Evolutionary conservation across 352 stramenopile genomes (phyloP).

Genomic region (Globisporangium lucens): DNA sequence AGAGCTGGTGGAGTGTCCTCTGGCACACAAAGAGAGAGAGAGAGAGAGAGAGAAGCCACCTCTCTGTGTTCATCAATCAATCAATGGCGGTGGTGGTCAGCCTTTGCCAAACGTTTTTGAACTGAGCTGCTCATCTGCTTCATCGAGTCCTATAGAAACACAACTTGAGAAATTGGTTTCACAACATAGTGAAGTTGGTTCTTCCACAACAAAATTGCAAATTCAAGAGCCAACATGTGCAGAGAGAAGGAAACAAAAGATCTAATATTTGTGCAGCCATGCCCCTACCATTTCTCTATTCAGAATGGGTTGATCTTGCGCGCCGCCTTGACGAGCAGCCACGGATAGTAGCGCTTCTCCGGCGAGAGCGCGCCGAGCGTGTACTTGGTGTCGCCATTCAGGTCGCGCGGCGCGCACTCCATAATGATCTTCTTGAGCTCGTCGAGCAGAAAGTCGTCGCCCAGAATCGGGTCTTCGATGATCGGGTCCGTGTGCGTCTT

Average conservation of each 20-base stretch:
- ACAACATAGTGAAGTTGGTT: too few relatives aligned
- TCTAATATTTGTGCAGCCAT: slow-evolving; percentile 6
- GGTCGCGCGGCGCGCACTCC: slow-evolving; percentile 34
- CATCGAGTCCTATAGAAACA: too few relatives aligned
- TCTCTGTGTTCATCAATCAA: too few relatives aligned
- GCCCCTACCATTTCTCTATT: background rate
- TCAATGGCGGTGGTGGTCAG: too few relatives aligned
- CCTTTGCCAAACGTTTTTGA: too few relatives aligned
- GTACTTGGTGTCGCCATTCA: slow-evolving; percentile 29
- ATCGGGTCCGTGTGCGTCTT: slow-evolving; percentile 93
- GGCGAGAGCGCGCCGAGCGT: slow-evolving; percentile 31
- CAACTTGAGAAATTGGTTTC: background rate
- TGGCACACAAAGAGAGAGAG: too few relatives aligned
- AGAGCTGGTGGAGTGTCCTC: too few relatives aligned
- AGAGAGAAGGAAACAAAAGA: background rate
- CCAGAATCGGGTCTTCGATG: slow-evolving; percentile 80
- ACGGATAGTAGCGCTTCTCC: slow-evolving; percentile 45
- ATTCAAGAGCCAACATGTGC: background rate
- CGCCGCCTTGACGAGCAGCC: slow-evolving; percentile 41
- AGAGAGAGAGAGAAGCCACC: too few relatives aligned
- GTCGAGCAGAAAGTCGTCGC: slow-evolving; percentile 59
- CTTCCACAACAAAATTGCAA: background rate
- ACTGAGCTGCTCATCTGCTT: too few relatives aligned
- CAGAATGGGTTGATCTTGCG: slow-evolving; percentile 68
- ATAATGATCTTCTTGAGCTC: slow-evolving; percentile 53